These are phyloP conservation scores for Barnettozyma hawaiiensis DNA, from an alignment of 1,139 yeast species.

Conservation along the genomic window DNA sequence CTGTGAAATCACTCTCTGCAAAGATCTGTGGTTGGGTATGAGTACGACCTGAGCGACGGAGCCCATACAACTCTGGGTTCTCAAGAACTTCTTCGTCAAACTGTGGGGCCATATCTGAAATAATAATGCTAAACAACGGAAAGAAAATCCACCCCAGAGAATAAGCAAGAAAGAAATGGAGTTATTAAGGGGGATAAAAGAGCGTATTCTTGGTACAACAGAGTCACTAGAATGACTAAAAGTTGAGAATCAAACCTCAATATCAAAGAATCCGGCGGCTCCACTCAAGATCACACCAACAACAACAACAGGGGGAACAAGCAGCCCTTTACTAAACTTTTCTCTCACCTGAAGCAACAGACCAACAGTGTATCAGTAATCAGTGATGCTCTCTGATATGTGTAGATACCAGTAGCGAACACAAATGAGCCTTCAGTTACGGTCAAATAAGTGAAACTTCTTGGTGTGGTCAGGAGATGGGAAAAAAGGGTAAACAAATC, in stretches of 20 bases:
- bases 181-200: neutral
- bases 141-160: constrained; percentile 1
- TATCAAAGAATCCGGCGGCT: neutral
- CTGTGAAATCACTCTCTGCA: constrained; percentile 22
- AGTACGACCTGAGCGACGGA: constrained; percentile 73
- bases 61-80: constrained; percentile 88
- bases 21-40: constrained; percentile 6
- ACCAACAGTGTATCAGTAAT: neutral
- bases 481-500: neutral
- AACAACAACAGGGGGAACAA: no score
- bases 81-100: constrained; percentile 34
- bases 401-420: neutral
- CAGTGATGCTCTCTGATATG: neutral
- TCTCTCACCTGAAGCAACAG: neutral
- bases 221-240: neutral
- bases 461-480: neutral
- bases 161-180: neutral
- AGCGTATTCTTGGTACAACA: neutral
- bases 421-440: neutral
- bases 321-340: no score
- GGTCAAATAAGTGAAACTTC: neutral
- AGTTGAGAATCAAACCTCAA: neutral
- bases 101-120: constrained; percentile 9
- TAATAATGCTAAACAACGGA: neutral
- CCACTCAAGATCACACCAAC: neutral